A percentile compares a stretch with the other conserved stretches of the same genome.
phyloP scores from a whole-genome alignment of 345 rosid genomes.

The Salix suchowensis region DNA sequence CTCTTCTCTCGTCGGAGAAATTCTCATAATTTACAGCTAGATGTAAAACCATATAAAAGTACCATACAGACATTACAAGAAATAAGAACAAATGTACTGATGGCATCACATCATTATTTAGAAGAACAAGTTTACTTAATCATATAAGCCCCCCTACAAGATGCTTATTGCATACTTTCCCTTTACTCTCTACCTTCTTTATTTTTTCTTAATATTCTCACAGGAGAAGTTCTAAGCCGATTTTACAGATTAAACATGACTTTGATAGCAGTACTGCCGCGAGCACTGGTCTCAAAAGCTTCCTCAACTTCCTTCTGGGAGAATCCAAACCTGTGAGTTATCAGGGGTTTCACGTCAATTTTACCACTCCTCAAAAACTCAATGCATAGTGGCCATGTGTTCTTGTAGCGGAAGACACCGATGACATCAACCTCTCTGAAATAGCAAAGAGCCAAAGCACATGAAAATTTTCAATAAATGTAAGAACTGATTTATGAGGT shows the following conservation, averaged over 20 bases:
- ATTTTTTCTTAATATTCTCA: no score
- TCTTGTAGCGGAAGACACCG: constrained; percentile 71
- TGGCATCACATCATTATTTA: background rate
- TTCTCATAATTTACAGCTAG: no score
- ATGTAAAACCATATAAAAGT: background rate
- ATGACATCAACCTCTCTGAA: constrained; percentile 85
- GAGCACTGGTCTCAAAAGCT: constrained; percentile 82
- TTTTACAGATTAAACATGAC: constrained; percentile 80
- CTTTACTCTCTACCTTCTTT: background rate
- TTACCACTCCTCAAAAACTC: constrained; percentile 68
- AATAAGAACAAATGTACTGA: background rate
- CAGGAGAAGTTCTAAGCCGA: background rate
- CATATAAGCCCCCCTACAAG: background rate
- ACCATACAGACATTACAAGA: background rate
- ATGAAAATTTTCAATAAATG: background rate
- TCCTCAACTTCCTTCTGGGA: constrained; percentile 81
- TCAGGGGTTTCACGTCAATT: constrained; percentile 80
- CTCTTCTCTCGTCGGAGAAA: no score
- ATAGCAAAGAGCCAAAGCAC: background rate
- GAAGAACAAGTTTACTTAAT: background rate
- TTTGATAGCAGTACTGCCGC: constrained; percentile 78
- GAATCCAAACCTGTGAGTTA: constrained; percentile 84
- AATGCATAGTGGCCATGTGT: constrained; percentile 89
- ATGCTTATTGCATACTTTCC: background rate
- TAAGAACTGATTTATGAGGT: background rate